Base-by-base conservation (phyloP, 805 yeast genomes). In the Lachancea mirantina region DNA sequence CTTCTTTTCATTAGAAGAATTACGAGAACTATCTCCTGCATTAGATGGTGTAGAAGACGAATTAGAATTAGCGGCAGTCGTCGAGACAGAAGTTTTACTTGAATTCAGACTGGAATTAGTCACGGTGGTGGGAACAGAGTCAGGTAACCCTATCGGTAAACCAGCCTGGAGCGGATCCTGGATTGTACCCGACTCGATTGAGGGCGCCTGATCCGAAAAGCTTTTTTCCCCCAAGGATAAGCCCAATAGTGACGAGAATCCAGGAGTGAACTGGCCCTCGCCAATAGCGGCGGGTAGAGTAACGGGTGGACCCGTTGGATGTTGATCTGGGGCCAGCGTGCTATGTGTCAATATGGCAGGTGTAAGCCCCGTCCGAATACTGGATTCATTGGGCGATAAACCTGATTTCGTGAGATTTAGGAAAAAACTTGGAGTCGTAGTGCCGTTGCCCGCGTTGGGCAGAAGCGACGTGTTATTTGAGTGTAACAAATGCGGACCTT, bases 361-460 rank as follows among this genome's bases (percentile, higher is more conserved):
- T 0, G 88, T 78, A 17, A 79, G 52, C 0, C 92, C 89, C 0
- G 83, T 65, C 43, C 94, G 66, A 30, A 84, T 44, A 30, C 76
- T 70, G 4, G 84, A 72, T 50, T 83, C 94, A 53, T 77, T 81
- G 3, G 92, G 92, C 0, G 87, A 78, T 28, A 84, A 61, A 0
- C 85, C 89, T 0, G 83, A 57, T 36, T 62, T 52, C 19, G 62
- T 54, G 30, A 58, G 45, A 26, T 41, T 44, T 14, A 50, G 30
- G 14, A 41, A 41, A 16, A 47, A 45, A 1, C 48, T 42, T 2
- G 52, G 45, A 10, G 44, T 34, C 3, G 32, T 29, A 17, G 26
- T 24, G 11, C 38, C 36, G 7, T 7, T 34, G 26, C 21, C 16
- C n/a, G 9, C 8, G 14, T 20, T 28, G 25, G n/a, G 17, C 19